Evolutionary conservation across 495 filamentous ascomycete genomes (phyloP).

Genomic region (Viridothelium virens): DNA sequence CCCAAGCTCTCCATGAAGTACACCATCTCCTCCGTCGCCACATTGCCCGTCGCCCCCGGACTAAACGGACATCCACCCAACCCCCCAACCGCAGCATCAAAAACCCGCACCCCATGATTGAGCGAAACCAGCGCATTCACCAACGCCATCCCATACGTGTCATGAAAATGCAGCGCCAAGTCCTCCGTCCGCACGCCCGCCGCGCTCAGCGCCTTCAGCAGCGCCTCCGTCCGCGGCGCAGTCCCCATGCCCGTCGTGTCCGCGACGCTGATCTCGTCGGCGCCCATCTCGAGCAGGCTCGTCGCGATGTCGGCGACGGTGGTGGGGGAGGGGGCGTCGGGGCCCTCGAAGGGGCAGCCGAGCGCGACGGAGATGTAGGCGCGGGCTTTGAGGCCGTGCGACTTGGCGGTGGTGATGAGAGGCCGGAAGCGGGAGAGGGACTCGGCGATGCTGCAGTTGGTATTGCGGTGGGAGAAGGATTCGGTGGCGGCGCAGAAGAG

Average conservation of each 20-base stretch:
- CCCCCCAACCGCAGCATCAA: conserved; percentile 84
- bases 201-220: conserved; percentile 60
- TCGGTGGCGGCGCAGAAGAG: conserved; percentile 92
- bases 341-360: conserved; percentile 90
- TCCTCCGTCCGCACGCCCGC: conserved; percentile 74
- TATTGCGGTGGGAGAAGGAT: conserved; percentile 81
- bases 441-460: conserved; percentile 78
- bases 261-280: conserved; percentile 85
- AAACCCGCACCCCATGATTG: conserved; percentile 80
- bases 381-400: conserved; percentile 63
- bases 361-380: conserved; percentile 94
- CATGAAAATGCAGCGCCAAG: conserved; percentile 89
- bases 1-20: conserved; percentile 84
- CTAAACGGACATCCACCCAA: conserved; percentile 91
- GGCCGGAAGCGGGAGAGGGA: conserved; percentile 69
- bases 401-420: conserved; percentile 68
- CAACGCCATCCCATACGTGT: conserved; percentile 92
- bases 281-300: conserved; percentile 83
- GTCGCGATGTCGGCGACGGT: conserved; percentile 78
- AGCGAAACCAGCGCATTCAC: conserved; percentile 81
- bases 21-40: conserved; percentile 87
- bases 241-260: conserved; percentile 98
- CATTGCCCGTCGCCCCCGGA: conserved; percentile 91
- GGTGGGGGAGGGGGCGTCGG: conserved; percentile 60
- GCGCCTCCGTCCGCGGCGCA: conserved; percentile 63